These are phyloP conservation scores for Vanilla planifolia DNA, from an alignment of 106 monocot genomes.

Conservation along the genomic window DNA sequence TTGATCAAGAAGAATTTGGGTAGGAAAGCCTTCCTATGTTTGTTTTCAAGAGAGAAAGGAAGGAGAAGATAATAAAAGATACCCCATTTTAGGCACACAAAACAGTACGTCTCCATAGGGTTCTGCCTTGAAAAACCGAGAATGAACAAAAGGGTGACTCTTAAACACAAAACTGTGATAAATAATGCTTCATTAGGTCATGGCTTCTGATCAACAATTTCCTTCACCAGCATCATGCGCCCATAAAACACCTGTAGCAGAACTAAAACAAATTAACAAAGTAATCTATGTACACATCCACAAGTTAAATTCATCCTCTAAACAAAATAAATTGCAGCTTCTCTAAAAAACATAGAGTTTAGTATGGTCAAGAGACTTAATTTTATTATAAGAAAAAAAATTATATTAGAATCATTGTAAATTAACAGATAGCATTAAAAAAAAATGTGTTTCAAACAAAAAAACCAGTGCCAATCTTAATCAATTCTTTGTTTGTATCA, in stretches of 20 bases:
- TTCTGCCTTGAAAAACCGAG: neutral
- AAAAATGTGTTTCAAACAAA: too few relatives aligned
- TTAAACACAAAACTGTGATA: neutral
- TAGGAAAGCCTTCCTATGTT: too few relatives aligned
- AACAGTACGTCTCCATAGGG: neutral
- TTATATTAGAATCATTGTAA: too few relatives aligned
- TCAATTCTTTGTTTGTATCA: too few relatives aligned
- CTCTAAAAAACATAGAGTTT: neutral
- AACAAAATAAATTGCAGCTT: neutral
- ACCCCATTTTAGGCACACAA: too few relatives aligned
- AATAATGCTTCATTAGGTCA: neutral
- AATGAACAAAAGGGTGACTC: neutral
- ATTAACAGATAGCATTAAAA: too few relatives aligned
- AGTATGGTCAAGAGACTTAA: too few relatives aligned
- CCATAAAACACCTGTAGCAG: conserved; percentile 48
- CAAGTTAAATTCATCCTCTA: neutral
- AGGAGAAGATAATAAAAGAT: too few relatives aligned
- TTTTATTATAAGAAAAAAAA: conserved; percentile 1
- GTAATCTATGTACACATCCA: neutral
- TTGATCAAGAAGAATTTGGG: too few relatives aligned
- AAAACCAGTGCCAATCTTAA: too few relatives aligned
- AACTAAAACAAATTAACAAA: neutral
- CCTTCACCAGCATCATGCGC: conserved; percentile 39
- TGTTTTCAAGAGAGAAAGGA: too few relatives aligned
- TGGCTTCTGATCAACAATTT: conserved; percentile 19